phyloP scores from a whole-genome alignment of 495 filamentous ascomycete genomes.

The Trichoderma asperelloides region DNA sequence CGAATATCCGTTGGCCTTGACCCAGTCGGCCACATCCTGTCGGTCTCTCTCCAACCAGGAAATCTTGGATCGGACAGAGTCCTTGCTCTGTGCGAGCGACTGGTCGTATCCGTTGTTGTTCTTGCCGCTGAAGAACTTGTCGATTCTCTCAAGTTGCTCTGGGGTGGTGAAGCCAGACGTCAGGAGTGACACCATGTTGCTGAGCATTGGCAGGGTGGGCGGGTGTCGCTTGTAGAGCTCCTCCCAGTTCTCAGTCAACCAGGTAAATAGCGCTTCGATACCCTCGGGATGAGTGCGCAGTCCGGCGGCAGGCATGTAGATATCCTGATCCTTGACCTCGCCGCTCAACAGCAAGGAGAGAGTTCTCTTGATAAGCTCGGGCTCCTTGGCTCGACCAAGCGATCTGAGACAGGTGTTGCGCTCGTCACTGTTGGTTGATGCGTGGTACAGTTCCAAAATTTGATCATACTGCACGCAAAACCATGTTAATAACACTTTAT shows the following conservation, averaged over 20 bases:
- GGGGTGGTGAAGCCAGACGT: constrained; percentile 60
- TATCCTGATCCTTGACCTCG: constrained; percentile 54
- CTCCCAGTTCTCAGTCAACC: constrained; percentile 71
- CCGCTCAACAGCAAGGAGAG: constrained; percentile 54
- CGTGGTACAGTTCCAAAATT: constrained; percentile 72
- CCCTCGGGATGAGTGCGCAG: constrained; percentile 63
- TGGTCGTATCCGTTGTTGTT: constrained; percentile 74
- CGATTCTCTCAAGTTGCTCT: constrained; percentile 64
- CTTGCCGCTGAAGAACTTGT: constrained; percentile 72
- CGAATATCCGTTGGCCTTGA: constrained; percentile 51
- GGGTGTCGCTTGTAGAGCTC: constrained; percentile 53
- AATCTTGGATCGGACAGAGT: constrained; percentile 69
- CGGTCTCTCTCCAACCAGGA: constrained; percentile 69
- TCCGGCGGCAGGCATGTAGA: constrained; percentile 66
- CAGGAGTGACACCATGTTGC: constrained; percentile 64
- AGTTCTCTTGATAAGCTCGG: constrained; percentile 57
- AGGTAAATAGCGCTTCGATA: constrained; percentile 72
- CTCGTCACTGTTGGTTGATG: constrained; percentile 71
- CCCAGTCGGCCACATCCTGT: constrained; percentile 59
- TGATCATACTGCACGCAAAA: constrained; percentile 54
- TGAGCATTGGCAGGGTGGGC: constrained; percentile 84
- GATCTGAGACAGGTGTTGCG: constrained; percentile 72
- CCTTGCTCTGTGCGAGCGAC: constrained; percentile 65
- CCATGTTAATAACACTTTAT: constrained; percentile 43
- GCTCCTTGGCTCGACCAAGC: constrained; percentile 64